A percentile compares a stretch with the other conserved stretches of the same genome.
phyloP scores from a whole-genome alignment of 768 basidiomycete species.

The Rhodosporidiobolus sp. region DNA sequence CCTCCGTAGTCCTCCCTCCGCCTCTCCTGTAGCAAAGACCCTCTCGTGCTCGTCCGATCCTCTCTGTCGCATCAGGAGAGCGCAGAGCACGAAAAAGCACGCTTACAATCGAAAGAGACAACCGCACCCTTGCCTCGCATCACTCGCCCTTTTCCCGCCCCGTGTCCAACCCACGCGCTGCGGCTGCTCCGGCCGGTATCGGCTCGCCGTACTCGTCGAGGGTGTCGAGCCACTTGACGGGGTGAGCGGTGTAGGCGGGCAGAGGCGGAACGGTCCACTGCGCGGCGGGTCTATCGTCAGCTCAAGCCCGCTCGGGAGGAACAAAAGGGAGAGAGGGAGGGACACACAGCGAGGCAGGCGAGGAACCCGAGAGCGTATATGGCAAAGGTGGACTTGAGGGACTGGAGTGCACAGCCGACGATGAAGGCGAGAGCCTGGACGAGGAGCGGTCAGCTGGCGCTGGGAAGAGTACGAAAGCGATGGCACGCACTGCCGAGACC shows the following conservation, averaged over 20 bases:
- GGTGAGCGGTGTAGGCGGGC: constrained; percentile 23
- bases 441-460: not conserved
- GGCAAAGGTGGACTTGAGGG: not conserved
- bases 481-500: constrained; percentile 7
- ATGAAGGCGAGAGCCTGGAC: constrained; percentile 21
- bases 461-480: not conserved
- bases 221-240: constrained; percentile 23
- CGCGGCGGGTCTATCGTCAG: not conserved
- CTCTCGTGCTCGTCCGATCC: too few relatives aligned
- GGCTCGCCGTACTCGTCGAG: constrained; percentile 22
- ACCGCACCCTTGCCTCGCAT: too few relatives aligned
- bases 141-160: not conserved
- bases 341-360: constrained; percentile 7
- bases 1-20: too few relatives aligned
- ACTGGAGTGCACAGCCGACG: constrained; percentile 16
- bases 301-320: not conserved
- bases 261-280: constrained; percentile 25
- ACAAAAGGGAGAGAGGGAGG: not conserved
- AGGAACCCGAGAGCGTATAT: constrained; percentile 7
- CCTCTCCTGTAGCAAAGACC: too few relatives aligned
- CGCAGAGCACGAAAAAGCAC: too few relatives aligned
- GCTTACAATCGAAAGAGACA: too few relatives aligned
- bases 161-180: not conserved
- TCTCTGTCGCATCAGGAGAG: too few relatives aligned
- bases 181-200: rapidly evolving